Percentiles rank a stretch among this genome's conserved stretches.
Conservation (phyloP, 768 basidiomycete genomes). For the Macrolepiota dolichaula region DNA sequence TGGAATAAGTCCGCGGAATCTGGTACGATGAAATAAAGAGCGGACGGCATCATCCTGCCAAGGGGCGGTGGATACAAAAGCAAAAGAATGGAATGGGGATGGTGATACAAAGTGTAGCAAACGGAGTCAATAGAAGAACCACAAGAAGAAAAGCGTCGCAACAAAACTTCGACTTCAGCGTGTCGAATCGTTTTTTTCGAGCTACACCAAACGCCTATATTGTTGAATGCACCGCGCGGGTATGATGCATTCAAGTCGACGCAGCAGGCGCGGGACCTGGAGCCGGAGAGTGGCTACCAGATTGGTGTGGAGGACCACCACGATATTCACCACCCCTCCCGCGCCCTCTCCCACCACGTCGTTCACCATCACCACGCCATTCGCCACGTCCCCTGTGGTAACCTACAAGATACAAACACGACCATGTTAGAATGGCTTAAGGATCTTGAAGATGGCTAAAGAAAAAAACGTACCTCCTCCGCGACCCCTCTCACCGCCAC, state of each 20-base stretch:
- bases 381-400: constrained; percentile 41
- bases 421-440: not conserved
- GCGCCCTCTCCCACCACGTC: constrained; percentile 28
- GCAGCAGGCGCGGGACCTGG: constrained; percentile 3
- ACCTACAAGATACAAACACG: constrained; percentile 17
- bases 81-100: not conserved
- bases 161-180: not conserved
- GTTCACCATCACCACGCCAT: constrained; percentile 47
- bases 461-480: constrained; percentile 24
- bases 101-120: not conserved
- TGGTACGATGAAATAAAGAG: not conserved
- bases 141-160: not conserved
- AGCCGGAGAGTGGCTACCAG: not conserved
- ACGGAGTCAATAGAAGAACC: not conserved
- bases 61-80: too few relatives aligned
- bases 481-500: constrained; percentile 27
- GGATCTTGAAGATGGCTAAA: not conserved
- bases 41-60: not conserved
- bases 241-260: not conserved
- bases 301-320: not conserved
- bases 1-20: not conserved
- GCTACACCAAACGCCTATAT: not conserved
- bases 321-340: not conserved
- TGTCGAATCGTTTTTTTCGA: not conserved
- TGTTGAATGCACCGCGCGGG: not conserved